Evolutionary conservation across 2,329 filamentous ascomycete genomes (phyloP), one percentile per base, ranked within the genome.

Genomic region (Mollisia scopiformis): DNA sequence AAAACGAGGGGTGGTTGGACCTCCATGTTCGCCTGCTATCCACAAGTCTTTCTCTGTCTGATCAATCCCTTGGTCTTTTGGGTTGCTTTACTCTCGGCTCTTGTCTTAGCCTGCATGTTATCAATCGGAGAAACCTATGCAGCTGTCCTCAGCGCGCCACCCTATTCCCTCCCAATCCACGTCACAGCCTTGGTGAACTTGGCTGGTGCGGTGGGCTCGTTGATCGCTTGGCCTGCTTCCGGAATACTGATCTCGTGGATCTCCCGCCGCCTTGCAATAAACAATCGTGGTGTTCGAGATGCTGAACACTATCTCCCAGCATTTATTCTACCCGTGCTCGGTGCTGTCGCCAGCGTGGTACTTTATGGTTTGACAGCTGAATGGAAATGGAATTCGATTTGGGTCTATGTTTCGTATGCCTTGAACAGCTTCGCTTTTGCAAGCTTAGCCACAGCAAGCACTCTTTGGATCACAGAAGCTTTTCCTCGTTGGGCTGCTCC

Each of bases 21-120:
- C 28, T 43, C 61, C 1, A 61, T 62, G 61, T n/a, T 37, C 5
- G 57, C 41, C 13, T 65, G 61, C 31, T 62, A 63, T 21, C 46
- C 46, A 3, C 61, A 63, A 49, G 55, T 62, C 19, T 31, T 63
- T 10, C 6, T 49, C 13, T 61, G 55, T 13, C 19, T 51, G 4
- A 13, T 93, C 1, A 87, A 91, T 68, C 90, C 91, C 5, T 87
- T 61, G 13, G 57, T 61, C 51, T 31, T 63, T 88, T 63, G 55
- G 55, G 55, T 61, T 3, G 25, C 39, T 0, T 31, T 59, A 2
- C 55, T 61, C 23, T 54, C 59, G 14, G 46, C 55, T 28, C 55
- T 61, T 23, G 39, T 63, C 1, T 63, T 58, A 19, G 55, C 50
- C 13, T 41, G 55, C 55, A 61, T 61, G 55, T 21, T 63, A 7